Base-by-base conservation (phyloP, 2,329 filamentous ascomycete genomes). In the Alternaria panax region DNA sequence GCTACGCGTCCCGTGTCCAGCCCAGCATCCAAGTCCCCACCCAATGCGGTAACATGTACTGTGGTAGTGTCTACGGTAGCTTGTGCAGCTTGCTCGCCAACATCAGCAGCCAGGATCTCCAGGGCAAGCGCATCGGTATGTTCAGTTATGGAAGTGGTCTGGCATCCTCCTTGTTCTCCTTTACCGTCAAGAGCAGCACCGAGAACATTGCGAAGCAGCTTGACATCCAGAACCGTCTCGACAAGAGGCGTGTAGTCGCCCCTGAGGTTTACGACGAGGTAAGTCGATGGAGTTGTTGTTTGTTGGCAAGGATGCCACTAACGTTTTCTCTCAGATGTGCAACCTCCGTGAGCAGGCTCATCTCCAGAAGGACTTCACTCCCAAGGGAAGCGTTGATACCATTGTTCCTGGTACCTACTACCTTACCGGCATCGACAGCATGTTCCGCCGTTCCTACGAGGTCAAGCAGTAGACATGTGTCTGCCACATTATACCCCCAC, bases 21-120 rank as follows among this genome's bases (percentile, higher is more conserved):
- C 82, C 82, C 25, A 74, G 79, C 58, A 81, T 83, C 64, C 72
- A 82, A 64, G 80, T 84, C 24, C 82, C 83, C 8, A 84, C 82
- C 65, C 79, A 80, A 78, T 84, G 82, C 76, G 83, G 83, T 55
- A 85, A 85, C 80, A 85, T 85, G 83, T 85, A 85, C 80, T 82
- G 80, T 63, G 82, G 80, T 28, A 83, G 80, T 60, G 82, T 85
- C 53, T 85, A 84, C 75, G 79, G 77, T 58, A 82, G 81, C 64
- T 77, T 85, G 59, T 78, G 78, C 69, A 82, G 81, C 51, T 70
- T 85, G 58, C 64, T 85, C 59, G 68, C 77, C 73, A 84, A 84
- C 68, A 70, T 83, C 41, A 71, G 75, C 67, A 80, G 76, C 64
- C 75, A 79, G 51, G 75, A 79, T 20, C 70, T 83, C n/a, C 77